These are phyloP conservation scores for Teunomyces atbi DNA, from an alignment of 805 yeast species.

Conservation along the genomic window DNA sequence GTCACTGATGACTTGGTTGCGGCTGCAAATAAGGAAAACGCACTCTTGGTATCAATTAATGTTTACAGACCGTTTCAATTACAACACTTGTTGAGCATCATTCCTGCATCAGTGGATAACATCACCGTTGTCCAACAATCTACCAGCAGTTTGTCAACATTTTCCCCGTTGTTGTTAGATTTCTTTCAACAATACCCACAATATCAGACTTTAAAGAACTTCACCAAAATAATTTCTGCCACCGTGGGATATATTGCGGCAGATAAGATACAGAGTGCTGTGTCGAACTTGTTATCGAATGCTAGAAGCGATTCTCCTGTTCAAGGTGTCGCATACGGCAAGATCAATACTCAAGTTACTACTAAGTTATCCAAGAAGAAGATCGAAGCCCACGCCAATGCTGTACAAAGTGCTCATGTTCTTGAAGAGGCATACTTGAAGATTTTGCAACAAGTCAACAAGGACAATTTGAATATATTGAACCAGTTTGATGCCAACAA, in stretches of 20 bases:
- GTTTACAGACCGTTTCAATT: slow-evolving; percentile 74
- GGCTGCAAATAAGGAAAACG: slow-evolving; percentile 35
- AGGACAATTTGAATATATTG: slow-evolving; percentile 53
- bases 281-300: slow-evolving; percentile 52
- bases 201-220: slow-evolving; percentile 44
- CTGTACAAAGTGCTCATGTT: slow-evolving; percentile 46
- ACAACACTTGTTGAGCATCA: slow-evolving; percentile 42
- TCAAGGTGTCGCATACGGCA: slow-evolving; percentile 64
- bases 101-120: slow-evolving; percentile 55
- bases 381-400: slow-evolving; percentile 24
- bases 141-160: slow-evolving; percentile 25
- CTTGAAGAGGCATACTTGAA: slow-evolving; percentile 77
- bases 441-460: slow-evolving; percentile 68
- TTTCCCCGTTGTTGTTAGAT: slow-evolving; percentile 75
- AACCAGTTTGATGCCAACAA: slow-evolving; percentile 53
- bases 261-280: slow-evolving; percentile 39
- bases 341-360: slow-evolving; percentile 25
- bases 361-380: slow-evolving; percentile 27
- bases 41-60: slow-evolving; percentile 55
- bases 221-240: slow-evolving; percentile 52
- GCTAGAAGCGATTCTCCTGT: slow-evolving; percentile 52
- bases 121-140: slow-evolving; percentile 71
- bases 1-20: slow-evolving; percentile 43
- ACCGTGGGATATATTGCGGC: slow-evolving; percentile 50
- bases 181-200: slow-evolving; percentile 59